These are phyloP conservation scores for Clonostachys sp. DNA, from an alignment of 2,329 filamentous ascomycete genomes.

Conservation along the genomic window DNA sequence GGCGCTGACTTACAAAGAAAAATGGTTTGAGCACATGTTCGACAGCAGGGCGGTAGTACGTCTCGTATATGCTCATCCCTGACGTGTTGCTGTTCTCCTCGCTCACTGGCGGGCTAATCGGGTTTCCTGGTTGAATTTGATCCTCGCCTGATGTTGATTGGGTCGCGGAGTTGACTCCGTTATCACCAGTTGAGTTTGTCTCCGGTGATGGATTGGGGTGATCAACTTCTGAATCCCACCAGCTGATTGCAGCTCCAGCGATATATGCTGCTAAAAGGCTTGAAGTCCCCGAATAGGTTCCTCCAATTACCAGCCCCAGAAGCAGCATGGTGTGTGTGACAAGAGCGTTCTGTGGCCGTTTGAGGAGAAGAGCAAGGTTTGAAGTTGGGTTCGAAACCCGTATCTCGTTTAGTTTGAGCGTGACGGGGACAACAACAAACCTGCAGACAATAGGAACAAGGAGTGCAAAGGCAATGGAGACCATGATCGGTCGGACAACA, in stretches of 20 bases:
- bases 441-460: conserved; percentile 39
- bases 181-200: not conserved
- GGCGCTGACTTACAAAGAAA: conserved; percentile 56
- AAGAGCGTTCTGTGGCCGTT: conserved; percentile 25
- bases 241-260: conserved; percentile 52
- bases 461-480: conserved; percentile 46
- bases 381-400: conserved; percentile 13
- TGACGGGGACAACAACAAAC: conserved; percentile 35
- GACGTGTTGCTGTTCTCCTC: not conserved
- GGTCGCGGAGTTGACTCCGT: not conserved
- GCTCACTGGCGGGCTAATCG: not conserved
- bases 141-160: not conserved
- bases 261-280: conserved; percentile 60
- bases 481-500: conserved; percentile 37
- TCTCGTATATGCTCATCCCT: conserved; percentile 21
- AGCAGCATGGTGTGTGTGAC: conserved; percentile 43
- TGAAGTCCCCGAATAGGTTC: conserved; percentile 58
- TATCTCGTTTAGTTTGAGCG: conserved; percentile 20
- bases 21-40: conserved; percentile 60
- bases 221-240: conserved; percentile 45
- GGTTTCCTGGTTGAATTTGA: not conserved
- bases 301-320: conserved; percentile 39
- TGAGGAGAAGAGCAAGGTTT: not conserved
- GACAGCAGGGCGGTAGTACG: conserved; percentile 31
- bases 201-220: conserved; percentile 6